Base-by-base conservation (phyloP, 1,284 basidiomycete genomes). In the Thelephora terrestris region DNA sequence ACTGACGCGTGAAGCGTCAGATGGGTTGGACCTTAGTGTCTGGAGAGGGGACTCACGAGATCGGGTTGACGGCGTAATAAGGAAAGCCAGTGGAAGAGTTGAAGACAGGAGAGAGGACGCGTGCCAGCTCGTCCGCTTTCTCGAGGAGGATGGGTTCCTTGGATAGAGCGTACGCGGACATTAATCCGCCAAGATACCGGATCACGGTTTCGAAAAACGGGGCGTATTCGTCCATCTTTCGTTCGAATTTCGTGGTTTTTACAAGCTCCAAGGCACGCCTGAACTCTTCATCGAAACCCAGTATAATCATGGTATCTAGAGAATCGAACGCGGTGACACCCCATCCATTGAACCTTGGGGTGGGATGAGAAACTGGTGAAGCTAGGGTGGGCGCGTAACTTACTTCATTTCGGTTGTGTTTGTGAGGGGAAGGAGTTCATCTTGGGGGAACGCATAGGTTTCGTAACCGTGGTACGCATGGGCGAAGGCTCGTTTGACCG, bases 231-330 rank as follows among this genome's bases (percentile, higher is more conserved):
- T 55, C 52, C 62, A 59, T 60, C 36, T 64, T 51, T 55, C 70
- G 61, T 37, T 72, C 66, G 54, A 85, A 80, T 54, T 79, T 72
- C 59, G 80, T 65, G 48, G 77, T 69, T 45, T 76, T 75, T 12
- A 90, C 70, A 51, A 81, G 71, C 7, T 75, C 64, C 1, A 88
- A 67, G 2, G 82, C 79, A 9, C 75, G 68, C 35, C 75, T 68
- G 64, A 86, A 89, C 57, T 89, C 79, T n/a, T 79, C 71, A 18
- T 76, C 66, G 10, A 84, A 66, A 43, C 71, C 76, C 75, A 85
- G 78, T 52, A 86, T 68, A 57, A 85, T 78, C 61, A 92, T 78
- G 0, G 87, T 90, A 59, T 90, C 86, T 45, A 91, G 69, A 1
- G 76, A 73, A 57, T 86, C 83, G 50, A 86, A 74, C 43, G 88